phyloP scores from a whole-genome alignment of 108 stramenopile species.

The Schizochytrium sp. region DNA sequence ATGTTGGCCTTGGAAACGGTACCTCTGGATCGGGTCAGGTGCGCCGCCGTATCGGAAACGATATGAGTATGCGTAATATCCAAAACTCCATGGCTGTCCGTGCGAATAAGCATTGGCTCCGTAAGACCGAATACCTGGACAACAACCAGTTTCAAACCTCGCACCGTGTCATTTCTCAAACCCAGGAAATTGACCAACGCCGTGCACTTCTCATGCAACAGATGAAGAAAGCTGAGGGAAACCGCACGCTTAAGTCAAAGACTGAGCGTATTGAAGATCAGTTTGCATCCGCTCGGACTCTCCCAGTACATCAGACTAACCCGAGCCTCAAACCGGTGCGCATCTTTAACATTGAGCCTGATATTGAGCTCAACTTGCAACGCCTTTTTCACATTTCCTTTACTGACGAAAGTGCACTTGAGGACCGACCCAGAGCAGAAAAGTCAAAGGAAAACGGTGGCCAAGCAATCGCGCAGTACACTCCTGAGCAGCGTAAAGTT shows the following conservation, averaged over 20 bases:
- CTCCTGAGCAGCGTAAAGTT: neutral
- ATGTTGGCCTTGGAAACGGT: neutral
- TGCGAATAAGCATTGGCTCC: slow-evolving; percentile 54
- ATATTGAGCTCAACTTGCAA: slow-evolving; percentile 12
- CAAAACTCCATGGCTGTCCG: slow-evolving; percentile 20
- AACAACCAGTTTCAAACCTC: slow-evolving; percentile 40
- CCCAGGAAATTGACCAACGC: neutral
- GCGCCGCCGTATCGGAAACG: slow-evolving; percentile 3
- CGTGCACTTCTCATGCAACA: slow-evolving; percentile 5
- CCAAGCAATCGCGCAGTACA: neutral
- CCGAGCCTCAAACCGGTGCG: slow-evolving; percentile 39
- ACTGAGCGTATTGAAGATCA: slow-evolving; percentile 22
- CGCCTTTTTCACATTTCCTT: slow-evolving; percentile 31
- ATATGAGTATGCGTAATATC: slow-evolving; percentile 44
- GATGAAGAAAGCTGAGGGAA: neutral
- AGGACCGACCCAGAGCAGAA: neutral
- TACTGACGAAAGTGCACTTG: slow-evolving; percentile 25
- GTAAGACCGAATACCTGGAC: slow-evolving; percentile 60
- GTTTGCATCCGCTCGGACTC: neutral
- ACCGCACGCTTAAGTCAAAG: slow-evolving; percentile 32
- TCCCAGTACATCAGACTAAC: slow-evolving; percentile 31
- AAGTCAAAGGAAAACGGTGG: slow-evolving; percentile 33
- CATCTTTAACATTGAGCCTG: slow-evolving; percentile 49
- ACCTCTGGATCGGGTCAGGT: neutral
- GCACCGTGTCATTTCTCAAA: neutral